These are phyloP conservation scores for Gypsophila paniculata DNA, from an alignment of 179 eudicot species.

Conservation along the genomic window DNA sequence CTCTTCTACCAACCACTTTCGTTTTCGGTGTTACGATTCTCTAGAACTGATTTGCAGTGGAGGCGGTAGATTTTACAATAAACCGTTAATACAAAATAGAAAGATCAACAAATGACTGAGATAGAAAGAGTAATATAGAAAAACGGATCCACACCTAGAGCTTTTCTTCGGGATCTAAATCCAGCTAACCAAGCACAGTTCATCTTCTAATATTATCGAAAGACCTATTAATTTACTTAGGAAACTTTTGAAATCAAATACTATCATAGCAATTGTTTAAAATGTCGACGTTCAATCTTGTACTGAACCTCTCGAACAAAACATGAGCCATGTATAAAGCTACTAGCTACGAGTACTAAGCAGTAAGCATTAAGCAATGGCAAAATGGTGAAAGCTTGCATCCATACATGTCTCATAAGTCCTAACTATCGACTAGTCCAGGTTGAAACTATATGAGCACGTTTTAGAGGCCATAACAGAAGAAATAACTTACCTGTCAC, in stretches of 20 bases:
- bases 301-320: too few relatives aligned
- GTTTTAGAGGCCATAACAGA: neutral
- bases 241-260: neutral
- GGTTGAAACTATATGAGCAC: neutral
- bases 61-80: too few relatives aligned
- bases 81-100: too few relatives aligned
- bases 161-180: too few relatives aligned
- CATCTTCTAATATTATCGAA: too few relatives aligned
- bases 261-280: neutral
- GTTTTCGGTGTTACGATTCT: too few relatives aligned
- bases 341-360: neutral
- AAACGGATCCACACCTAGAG: too few relatives aligned
- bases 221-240: neutral
- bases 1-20: neutral
- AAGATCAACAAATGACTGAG: too few relatives aligned
- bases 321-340: neutral
- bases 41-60: too few relatives aligned
- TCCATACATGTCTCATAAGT: neutral
- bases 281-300: neutral
- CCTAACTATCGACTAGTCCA: neutral
- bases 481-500: neutral
- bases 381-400: neutral
- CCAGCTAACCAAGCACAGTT: too few relatives aligned
- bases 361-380: too few relatives aligned
- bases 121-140: too few relatives aligned